Evolutionary conservation across 345 rosid genomes (phyloP), one percentile per base, ranked within the genome.

Genomic region (Moricandia moricandioides): DNA sequence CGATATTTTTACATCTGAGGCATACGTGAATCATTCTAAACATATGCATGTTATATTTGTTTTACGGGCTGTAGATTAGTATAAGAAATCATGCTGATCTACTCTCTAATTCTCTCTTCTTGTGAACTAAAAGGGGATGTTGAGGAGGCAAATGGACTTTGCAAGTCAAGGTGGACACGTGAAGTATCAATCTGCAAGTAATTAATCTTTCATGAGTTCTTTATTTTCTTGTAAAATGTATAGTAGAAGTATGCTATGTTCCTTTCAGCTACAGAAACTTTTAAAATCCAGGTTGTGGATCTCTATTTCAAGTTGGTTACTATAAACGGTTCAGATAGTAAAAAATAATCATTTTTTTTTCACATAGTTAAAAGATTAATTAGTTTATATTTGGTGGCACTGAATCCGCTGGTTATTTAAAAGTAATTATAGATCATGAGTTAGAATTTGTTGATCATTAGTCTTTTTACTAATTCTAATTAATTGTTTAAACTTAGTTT

Each of bases 181-280:
- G 58, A 85, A 73, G 73, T 81, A 79, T 83, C 83, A 79, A 52
- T 73, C 70, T 71, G 85, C 83, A 79, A 86, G 95, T 86, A 71
- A 71, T 58, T 34, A 21, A 65, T 27, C 12, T 34, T 52, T 70
- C 73, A 55, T 5, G 59, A 31, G n/a, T 7, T 70, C 5, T 54
- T 51, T 57, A 5, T 43, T 12, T 40, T 13, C 58, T 54, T 8
- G 45, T 67, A 10, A 11, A 67, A 77, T 64, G 65, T 71, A 59
- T 69, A 76, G 69, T 29, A 66, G 27, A 69, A 62, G 14, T 62
- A 59, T 40, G 31, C 8, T 68, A 13, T 54, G n/a, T 14, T 69
- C 14, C 3, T 14, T 59, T 62, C 14, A 62, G 39, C 54, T n/a
- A 9, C 14, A 49, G 4, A 21, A 10, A 49, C 51, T 61, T 61